Base-by-base conservation (phyloP, 2,329 filamentous ascomycete species). In the Sporothrix pallida region DNA sequence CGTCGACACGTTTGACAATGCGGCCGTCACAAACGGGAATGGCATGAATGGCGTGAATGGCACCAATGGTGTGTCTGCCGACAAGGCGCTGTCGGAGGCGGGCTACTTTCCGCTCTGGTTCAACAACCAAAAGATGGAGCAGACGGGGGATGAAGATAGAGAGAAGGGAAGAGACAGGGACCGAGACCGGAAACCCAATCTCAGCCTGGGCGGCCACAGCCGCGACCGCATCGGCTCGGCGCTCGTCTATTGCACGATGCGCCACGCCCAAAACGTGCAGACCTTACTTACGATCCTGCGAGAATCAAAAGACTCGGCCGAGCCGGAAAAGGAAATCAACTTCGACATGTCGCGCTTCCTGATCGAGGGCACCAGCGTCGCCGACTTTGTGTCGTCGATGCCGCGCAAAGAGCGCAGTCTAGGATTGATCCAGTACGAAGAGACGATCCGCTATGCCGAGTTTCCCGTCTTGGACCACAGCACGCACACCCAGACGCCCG, bases 321-420 rank as follows among this genome's bases (percentile, higher is more conserved):
- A 37, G 31, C 31, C 31, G 2, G 31, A 69, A n/a, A 23, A 44
- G 15, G 72, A 74, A 17, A 52, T 73, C 67, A 70, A 65, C 71
- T 75, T 75, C 69, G 74, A 75, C 69, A 74, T 75, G 71, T 75
- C 74, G 8, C 71, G 73, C 10, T 26, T 75, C 37, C 12, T 60
- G 13, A 46, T 70, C 15, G 50, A 72, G 31, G 48, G 44, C 20
- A 54, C 23, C 1, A 71, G 68, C 8, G 73, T 73, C 46, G 44
- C 72, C 50, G 74, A 75, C 20, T 75, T 75, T 65, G 54, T 75
- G 58, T 52, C 44, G 5, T 74, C 72, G 23, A n/a, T 75, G 23
- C 37, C 62, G 13, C 31, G 48, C 12, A 48, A 50, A 5, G 65
- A n/a, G 17, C 20, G 23, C 9, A 54, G 52, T 15, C n/a, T 20